phyloP scores from a whole-genome alignment of 1,284 basidiomycete species.

The Puccinia triticina region DNA sequence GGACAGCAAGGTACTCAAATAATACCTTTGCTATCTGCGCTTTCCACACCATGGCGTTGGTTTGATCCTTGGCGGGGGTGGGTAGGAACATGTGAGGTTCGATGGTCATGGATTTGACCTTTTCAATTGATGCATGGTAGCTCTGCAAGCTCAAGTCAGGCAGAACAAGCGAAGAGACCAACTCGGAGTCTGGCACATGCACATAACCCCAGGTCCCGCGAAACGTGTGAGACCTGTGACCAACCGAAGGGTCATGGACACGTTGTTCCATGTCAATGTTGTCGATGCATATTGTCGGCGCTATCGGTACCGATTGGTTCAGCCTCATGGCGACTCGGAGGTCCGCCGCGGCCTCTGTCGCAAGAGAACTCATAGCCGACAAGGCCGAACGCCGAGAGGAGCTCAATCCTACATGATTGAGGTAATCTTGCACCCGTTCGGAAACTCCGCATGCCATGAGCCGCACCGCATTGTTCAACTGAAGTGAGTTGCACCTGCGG shows the following conservation, averaged over 20 bases:
- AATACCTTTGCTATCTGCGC: neutral
- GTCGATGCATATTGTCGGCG: neutral
- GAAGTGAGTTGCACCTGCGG: neutral
- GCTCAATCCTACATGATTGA: slow-evolving; percentile 3
- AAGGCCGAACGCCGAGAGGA: neutral
- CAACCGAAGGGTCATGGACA: neutral
- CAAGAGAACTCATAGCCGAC: neutral
- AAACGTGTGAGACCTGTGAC: neutral
- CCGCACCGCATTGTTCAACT: neutral
- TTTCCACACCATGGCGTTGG: neutral
- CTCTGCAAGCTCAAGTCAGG: neutral
- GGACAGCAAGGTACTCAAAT: neutral
- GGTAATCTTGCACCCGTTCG: neutral
- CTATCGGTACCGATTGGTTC: neutral
- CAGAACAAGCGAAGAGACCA: neutral
- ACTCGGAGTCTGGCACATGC: neutral
- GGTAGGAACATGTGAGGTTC: slow-evolving; percentile 1
- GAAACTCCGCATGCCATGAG: neutral
- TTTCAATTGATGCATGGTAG: neutral
- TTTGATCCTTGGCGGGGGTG: neutral
- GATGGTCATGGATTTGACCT: neutral
- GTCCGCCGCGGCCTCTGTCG: neutral
- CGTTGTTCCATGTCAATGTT: neutral
- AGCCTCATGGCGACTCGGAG: neutral
- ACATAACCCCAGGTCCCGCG: slow-evolving; percentile 4